Evolutionary conservation across 495 filamentous ascomycete genomes (phyloP).

Genomic region (Neurospora sp.): DNA sequence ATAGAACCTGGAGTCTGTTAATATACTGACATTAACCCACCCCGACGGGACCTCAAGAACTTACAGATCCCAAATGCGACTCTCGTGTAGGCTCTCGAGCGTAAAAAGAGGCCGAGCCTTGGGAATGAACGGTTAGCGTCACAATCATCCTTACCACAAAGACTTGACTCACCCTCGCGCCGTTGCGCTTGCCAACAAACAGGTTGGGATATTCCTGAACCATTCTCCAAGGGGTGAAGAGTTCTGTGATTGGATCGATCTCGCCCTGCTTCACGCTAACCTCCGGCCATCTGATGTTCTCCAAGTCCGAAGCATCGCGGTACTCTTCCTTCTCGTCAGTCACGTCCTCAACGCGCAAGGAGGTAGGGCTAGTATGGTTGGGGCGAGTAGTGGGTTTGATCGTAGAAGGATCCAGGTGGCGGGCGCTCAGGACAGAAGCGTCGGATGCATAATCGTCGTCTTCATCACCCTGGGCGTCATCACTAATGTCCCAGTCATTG

Average conservation of each 20-base stretch:
- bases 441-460: constrained; percentile 5
- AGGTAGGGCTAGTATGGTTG: not conserved
- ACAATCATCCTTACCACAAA: not conserved
- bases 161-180: constrained; percentile 27
- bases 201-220: constrained; percentile 51
- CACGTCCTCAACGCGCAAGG: not conserved
- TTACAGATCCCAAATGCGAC: constrained; percentile 65
- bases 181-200: constrained; percentile 39
- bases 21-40: not conserved
- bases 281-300: constrained; percentile 12
- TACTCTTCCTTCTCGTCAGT: constrained; percentile 3
- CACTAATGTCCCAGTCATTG: not conserved
- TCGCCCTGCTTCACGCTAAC: constrained; percentile 20
- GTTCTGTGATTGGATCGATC: constrained; percentile 3
- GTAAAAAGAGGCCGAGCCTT: constrained; percentile 47
- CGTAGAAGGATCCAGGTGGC: constrained; percentile 4
- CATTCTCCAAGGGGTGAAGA: constrained; percentile 51
- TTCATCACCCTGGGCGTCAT: not conserved
- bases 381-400: not conserved
- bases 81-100: constrained; percentile 41
- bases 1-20: constrained; percentile 38
- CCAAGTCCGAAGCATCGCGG: constrained; percentile 1
- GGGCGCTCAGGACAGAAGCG: constrained; percentile 10
- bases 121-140: not conserved
- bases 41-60: constrained; percentile 16